Base-by-base conservation (phyloP, 2,329 filamentous ascomycete genomes). In the Alternaria infectoria region DNA sequence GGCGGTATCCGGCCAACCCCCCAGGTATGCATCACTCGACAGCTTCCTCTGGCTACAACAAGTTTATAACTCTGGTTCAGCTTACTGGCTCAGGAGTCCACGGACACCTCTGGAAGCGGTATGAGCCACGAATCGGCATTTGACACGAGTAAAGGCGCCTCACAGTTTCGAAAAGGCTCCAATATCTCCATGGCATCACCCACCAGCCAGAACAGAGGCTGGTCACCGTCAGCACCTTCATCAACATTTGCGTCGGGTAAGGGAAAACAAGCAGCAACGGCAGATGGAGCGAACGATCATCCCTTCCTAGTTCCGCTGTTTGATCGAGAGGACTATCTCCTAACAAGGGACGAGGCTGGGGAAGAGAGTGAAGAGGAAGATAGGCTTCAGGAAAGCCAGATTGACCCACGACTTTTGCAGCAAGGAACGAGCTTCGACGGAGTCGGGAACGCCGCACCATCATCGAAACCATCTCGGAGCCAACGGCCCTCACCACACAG, bases 241-340 rank as follows among this genome's bases (percentile, higher is more conserved):
- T 63, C 65, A 12, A 36, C 51, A 8, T 61, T 64, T 47, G 43
- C 49, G 12, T 54, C 62, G 15, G 57, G 57, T 2, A 61, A 61
- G 51, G 64, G 63, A 10, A 71, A 67, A 40, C 67, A 67, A 13
- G 40, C 60, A 43, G 43, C 36, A 12, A 47, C 25, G 7, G 19
- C 25, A 10, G 56, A 50, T 3, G 36, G 49, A 21, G 26, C 51
- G 4, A 59, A 56, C 2, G 50, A 56, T 4, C 50, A 46, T 13
- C 46, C 54, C 10, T 74, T 73, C 13, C 44, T 74, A 17, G 65
- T 58, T 6, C 55, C 66, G 2, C 23, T 74, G 15, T 74, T 69
- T 36, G 65, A 74, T 25, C 66, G 71, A 40, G 65, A 71, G 13
- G 71, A 74, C 58, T 69, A 57, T 25, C 68, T 74, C 10, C 57